Conservation (phyloP, 2,329 filamentous ascomycete species). For the Pseudogymnoascus sp. region DNA sequence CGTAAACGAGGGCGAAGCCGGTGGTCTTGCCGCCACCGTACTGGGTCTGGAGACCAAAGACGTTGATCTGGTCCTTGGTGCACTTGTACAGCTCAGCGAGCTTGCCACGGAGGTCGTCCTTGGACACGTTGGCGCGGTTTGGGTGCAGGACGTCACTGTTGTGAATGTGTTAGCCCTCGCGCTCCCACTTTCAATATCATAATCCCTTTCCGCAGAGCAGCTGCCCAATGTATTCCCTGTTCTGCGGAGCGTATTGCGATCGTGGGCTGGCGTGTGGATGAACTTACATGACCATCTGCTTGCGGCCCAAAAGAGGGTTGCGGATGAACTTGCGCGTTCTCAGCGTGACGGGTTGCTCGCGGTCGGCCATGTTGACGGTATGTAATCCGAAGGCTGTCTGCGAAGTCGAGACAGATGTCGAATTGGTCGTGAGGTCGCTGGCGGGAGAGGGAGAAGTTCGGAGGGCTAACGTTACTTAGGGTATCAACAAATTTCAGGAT, state of each 20-base stretch:
- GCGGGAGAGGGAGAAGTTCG: slow-evolving; percentile 13
- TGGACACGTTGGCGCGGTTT: slow-evolving; percentile 95
- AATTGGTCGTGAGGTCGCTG: slow-evolving; percentile 21
- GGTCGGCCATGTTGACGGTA: slow-evolving; percentile 79
- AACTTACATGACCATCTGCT: slow-evolving; percentile 99
- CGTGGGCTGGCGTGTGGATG: slow-evolving; percentile 18
- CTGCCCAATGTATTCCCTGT: slow-evolving; percentile 13
- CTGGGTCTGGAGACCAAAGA: slow-evolving; percentile 97
- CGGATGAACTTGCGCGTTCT: slow-evolving; percentile 99
- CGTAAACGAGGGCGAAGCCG: slow-evolving; percentile 97
- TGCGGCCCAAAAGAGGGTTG: slow-evolving; percentile 96
- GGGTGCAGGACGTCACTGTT: slow-evolving; percentile 98
- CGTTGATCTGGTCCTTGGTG: slow-evolving; percentile 92
- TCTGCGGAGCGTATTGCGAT: slow-evolving; percentile 10
- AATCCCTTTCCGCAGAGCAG: slow-evolving; percentile 10
- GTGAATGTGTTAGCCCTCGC: slow-evolving; percentile 8
- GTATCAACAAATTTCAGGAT: slow-evolving; percentile 11
- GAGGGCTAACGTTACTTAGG: slow-evolving; percentile 10
- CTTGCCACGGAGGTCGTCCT: slow-evolving; percentile 96
- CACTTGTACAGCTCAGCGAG: slow-evolving; percentile 95
- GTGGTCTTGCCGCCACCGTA: slow-evolving; percentile 99
- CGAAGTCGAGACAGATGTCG: slow-evolving; percentile 27
- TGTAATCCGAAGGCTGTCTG: slow-evolving; percentile 25
- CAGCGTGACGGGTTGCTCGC: slow-evolving; percentile 69
- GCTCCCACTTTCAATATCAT: slow-evolving; percentile 13